Evolutionary conservation across 2,329 filamentous ascomycete species (phyloP).

Genomic region (Periconia sp.): DNA sequence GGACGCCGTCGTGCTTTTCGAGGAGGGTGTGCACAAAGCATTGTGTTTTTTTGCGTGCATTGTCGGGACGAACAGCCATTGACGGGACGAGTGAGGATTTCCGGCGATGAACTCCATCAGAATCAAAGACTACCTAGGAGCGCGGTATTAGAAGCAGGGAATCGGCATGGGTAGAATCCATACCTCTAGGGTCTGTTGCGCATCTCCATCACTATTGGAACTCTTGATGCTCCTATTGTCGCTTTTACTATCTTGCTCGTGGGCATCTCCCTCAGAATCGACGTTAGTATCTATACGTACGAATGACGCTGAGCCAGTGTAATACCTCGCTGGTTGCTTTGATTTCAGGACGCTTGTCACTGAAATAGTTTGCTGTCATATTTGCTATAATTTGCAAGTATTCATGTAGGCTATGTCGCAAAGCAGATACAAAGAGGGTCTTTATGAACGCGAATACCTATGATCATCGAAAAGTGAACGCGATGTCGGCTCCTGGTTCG

Average conservation of each 20-base stretch:
- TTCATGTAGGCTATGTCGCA: no score
- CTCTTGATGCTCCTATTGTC: constrained; percentile 38
- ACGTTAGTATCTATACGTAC: constrained; percentile 38
- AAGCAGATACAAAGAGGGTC: no score
- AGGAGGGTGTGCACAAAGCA: constrained; percentile 69
- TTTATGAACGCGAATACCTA: no score
- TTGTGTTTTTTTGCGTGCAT: constrained; percentile 53
- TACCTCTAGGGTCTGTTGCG: constrained; percentile 51
- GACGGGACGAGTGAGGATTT: constrained; percentile 64
- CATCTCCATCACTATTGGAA: constrained; percentile 45
- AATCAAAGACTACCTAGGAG: constrained; percentile 62
- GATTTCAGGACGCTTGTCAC: constrained; percentile 19
- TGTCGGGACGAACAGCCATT: constrained; percentile 43
- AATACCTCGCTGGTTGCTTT: constrained; percentile 34
- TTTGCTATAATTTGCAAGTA: neutral
- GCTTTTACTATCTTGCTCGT: constrained; percentile 34
- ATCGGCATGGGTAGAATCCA: neutral
- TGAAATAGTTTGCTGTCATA: constrained; percentile 32
- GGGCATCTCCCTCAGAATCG: constrained; percentile 39
- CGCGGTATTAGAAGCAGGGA: constrained; percentile 9
- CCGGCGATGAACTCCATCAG: constrained; percentile 59
- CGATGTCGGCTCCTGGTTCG: neutral
- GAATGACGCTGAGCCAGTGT: constrained; percentile 23
- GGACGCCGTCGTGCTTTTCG: constrained; percentile 49
- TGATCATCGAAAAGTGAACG: neutral